phyloP scores from a whole-genome alignment of 1,284 basidiomycete species.

The Sphagnurus paluster region DNA sequence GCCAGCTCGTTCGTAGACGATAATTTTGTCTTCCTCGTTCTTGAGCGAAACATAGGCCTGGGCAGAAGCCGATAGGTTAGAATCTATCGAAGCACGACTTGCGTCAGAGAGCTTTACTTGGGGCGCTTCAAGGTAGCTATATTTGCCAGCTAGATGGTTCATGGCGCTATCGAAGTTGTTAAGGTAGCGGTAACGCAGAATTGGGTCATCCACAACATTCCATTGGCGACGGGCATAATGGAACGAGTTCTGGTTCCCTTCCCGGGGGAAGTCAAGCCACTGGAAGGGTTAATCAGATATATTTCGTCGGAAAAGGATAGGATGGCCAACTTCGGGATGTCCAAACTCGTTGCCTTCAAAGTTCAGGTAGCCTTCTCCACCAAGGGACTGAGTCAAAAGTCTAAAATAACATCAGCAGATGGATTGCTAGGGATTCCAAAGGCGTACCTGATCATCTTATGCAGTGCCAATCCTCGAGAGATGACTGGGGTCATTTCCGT shows the following conservation, averaged over 20 bases:
- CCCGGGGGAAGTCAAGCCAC: slow-evolving; percentile 99
- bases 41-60: slow-evolving; percentile 92
- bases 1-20: slow-evolving; percentile 92
- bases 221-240: slow-evolving; percentile 95
- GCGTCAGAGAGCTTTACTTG: slow-evolving; percentile 51
- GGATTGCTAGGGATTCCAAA: background rate
- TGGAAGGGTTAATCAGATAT: slow-evolving; percentile 29
- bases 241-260: slow-evolving; percentile 94
- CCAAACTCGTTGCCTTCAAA: slow-evolving; percentile 99
- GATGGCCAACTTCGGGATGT: slow-evolving; percentile 78
- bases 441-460: slow-evolving; percentile 94
- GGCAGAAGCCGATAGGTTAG: slow-evolving; percentile 14
- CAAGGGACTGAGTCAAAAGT: slow-evolving; percentile 87
- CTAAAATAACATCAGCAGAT: slow-evolving; percentile 40
- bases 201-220: slow-evolving; percentile 86
- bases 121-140: slow-evolving; percentile 83
- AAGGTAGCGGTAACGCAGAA: slow-evolving; percentile 90
- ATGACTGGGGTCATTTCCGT: slow-evolving; percentile 85
- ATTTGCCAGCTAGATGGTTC: slow-evolving; percentile 82
- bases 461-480: slow-evolving; percentile 86
- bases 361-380: slow-evolving; percentile 97
- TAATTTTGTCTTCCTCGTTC: slow-evolving; percentile 88
- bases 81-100: slow-evolving; percentile 7
- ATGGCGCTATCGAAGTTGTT: slow-evolving; percentile 94
- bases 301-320: slow-evolving; percentile 2